phyloP scores from a whole-genome alignment of 345 rosid species.

The Cochlearia excelsa region DNA sequence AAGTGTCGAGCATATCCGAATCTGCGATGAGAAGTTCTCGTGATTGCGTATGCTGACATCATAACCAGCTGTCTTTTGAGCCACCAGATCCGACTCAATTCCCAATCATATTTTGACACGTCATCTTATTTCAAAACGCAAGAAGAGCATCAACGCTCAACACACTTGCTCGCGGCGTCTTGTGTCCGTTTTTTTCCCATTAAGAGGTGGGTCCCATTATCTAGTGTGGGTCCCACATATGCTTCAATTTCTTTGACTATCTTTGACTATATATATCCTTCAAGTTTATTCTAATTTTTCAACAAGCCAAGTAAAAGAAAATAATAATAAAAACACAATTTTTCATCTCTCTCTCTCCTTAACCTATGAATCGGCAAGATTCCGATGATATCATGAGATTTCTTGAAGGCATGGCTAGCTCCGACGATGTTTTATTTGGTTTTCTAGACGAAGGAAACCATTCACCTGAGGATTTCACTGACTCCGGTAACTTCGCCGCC shows the following conservation, averaged over 20 bases:
- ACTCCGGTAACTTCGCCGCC: slow-evolving; percentile 19
- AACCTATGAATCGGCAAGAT: slow-evolving; percentile 27
- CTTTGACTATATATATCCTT: slow-evolving; percentile 21
- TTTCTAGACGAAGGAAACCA: slow-evolving; percentile 42
- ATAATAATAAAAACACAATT: background rate
- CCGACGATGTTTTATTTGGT: slow-evolving; percentile 55
- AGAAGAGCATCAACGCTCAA: slow-evolving; percentile 11
- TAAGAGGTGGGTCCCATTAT: slow-evolving; percentile 19
- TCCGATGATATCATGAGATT: slow-evolving; percentile 47
- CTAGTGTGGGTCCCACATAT: slow-evolving; percentile 2
- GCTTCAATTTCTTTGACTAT: slow-evolving; percentile 14
- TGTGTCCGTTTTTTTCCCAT: slow-evolving; percentile 45
- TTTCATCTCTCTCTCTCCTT: background rate
- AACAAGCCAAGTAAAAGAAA: background rate
- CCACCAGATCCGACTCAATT: background rate
- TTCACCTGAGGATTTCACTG: slow-evolving; percentile 26
- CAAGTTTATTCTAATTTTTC: background rate
- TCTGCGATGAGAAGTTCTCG: background rate
- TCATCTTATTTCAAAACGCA: slow-evolving; percentile 15
- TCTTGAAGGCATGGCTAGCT: slow-evolving; percentile 49
- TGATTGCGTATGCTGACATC: slow-evolving; percentile 42
- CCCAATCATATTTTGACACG: slow-evolving; percentile 36
- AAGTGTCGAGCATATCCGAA: slow-evolving; percentile 47
- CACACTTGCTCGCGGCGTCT: slow-evolving; percentile 48
- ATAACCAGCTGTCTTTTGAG: slow-evolving; percentile 40